These are phyloP conservation scores for Podila clonocystis DNA, from an alignment of 192 early-diverging fungal genomes.

Conservation along the genomic window DNA sequence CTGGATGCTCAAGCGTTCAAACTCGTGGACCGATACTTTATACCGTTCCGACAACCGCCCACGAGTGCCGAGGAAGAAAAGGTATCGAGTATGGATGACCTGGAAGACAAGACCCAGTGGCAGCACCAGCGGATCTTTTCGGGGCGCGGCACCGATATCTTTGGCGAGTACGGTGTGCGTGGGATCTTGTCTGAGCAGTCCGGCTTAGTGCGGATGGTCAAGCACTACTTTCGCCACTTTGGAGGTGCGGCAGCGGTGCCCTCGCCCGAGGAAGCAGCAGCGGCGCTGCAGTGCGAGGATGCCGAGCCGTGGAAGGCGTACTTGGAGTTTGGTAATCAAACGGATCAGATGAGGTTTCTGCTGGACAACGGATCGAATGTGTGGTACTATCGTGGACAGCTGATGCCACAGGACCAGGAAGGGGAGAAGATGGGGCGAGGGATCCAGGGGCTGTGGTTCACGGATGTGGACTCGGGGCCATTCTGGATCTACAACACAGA, in stretches of 20 bases:
- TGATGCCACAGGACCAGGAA: background rate
- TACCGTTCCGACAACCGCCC: background rate
- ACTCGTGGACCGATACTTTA: slow-evolving; percentile 4
- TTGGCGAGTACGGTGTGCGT: slow-evolving; percentile 15
- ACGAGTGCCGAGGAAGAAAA: background rate
- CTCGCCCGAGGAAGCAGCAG: background rate
- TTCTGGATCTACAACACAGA: slow-evolving; percentile 10
- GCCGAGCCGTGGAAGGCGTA: background rate
- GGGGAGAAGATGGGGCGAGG: background rate
- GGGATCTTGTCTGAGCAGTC: slow-evolving; percentile 11
- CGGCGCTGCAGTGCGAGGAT: background rate
- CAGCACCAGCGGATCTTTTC: slow-evolving; percentile 20
- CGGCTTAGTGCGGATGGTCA: slow-evolving; percentile 9
- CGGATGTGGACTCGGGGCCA: slow-evolving; percentile 9
- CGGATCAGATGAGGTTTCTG: background rate
- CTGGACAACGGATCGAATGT: background rate
- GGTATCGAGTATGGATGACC: slow-evolving; percentile 1
- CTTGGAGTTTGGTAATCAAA: slow-evolving; percentile 10
- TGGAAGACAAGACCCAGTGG: background rate
- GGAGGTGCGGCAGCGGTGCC: background rate
- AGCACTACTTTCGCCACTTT: slow-evolving; percentile 12
- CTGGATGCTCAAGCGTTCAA: background rate
- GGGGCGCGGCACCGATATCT: slow-evolving; percentile 1
- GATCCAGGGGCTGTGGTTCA: slow-evolving; percentile 15
- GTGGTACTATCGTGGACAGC: slow-evolving; percentile 14